These are phyloP conservation scores for Cladosporium sp. DNA, from an alignment of 2,329 filamentous ascomycete species.

Conservation along the genomic window DNA sequence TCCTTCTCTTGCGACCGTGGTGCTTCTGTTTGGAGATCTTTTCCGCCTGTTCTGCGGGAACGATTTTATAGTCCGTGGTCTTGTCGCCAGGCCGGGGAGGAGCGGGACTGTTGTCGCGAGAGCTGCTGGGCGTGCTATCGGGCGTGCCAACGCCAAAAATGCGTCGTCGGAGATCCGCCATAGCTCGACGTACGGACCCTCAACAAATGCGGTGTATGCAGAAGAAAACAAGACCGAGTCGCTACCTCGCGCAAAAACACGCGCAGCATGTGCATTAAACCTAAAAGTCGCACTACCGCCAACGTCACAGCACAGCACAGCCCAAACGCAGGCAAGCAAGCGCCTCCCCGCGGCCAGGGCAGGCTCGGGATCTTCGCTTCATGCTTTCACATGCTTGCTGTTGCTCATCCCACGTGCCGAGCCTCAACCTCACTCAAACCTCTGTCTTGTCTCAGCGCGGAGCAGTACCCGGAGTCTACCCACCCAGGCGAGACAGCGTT, in stretches of 20 bases:
- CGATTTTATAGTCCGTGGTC: slow-evolving; percentile 49
- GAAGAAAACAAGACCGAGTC: not conserved
- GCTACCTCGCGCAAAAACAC: slow-evolving; percentile 5
- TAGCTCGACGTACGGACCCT: slow-evolving; percentile 19
- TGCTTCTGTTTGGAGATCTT: slow-evolving; percentile 38
- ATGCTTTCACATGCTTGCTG: slow-evolving; percentile 17
- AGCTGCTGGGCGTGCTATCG: slow-evolving; percentile 38
- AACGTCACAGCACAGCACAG: slow-evolving; percentile 13
- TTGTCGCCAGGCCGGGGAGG: slow-evolving; percentile 37
- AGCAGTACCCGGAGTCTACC: not conserved
- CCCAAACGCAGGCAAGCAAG: slow-evolving; percentile 1
- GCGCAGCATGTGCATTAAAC: slow-evolving; percentile 13
- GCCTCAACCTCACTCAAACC: not conserved
- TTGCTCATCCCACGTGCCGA: slow-evolving; percentile 10
- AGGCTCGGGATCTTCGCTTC: not conserved
- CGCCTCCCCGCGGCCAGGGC: slow-evolving; percentile 3
- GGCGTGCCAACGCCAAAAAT: slow-evolving; percentile 36
- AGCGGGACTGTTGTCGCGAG: slow-evolving; percentile 45
- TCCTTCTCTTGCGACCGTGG: slow-evolving; percentile 64
- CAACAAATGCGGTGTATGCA: not conserved
- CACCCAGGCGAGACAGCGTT: slow-evolving; percentile 7
- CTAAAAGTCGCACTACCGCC: slow-evolving; percentile 2
- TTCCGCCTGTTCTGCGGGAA: slow-evolving; percentile 54
- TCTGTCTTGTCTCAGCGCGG: not conserved
- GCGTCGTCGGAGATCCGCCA: slow-evolving; percentile 39